Evolutionary conservation across 352 stramenopile species (phyloP).

Genomic region (Globisporangium carolinianum): DNA sequence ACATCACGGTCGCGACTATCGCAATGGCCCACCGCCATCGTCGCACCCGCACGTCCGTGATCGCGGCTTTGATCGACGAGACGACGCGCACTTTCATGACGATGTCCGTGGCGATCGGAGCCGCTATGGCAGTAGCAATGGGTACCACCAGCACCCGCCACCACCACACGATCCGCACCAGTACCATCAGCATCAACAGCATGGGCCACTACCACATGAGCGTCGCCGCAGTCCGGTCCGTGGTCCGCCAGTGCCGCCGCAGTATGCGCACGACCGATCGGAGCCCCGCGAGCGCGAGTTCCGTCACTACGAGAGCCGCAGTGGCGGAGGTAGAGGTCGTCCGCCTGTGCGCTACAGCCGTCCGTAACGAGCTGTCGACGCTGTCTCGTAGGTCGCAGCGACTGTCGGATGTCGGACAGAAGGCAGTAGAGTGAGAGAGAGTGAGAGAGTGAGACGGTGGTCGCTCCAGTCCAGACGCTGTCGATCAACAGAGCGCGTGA

Average conservation of each 20-base stretch:
- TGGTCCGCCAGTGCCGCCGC: neutral
- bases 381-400: no score
- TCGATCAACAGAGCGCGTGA: no score
- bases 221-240: neutral
- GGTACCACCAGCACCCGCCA: neutral
- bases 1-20: neutral
- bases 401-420: no score
- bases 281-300: slow-evolving; percentile 7
- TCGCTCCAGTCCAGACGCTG: neutral
- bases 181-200: neutral
- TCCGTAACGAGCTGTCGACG: slow-evolving; percentile 7
- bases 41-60: neutral
- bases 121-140: neutral
- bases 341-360: neutral
- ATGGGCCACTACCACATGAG: neutral
- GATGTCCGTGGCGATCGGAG: neutral
- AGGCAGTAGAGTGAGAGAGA: neutral
- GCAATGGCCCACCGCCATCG: neutral
- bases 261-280: neutral
- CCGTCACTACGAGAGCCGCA: slow-evolving; percentile 1
- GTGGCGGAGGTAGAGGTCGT: slow-evolving; percentile 3
- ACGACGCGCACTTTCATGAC: slow-evolving; percentile 2
- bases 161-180: no score
- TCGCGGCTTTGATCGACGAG: slow-evolving; percentile 4
- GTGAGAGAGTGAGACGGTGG: neutral